A percentile compares a stretch with the other conserved stretches of the same genome.
Evolutionary conservation across 1,139 yeast genomes (phyloP).

Genomic region (Spencermartinsiella ligniputridi): DNA sequence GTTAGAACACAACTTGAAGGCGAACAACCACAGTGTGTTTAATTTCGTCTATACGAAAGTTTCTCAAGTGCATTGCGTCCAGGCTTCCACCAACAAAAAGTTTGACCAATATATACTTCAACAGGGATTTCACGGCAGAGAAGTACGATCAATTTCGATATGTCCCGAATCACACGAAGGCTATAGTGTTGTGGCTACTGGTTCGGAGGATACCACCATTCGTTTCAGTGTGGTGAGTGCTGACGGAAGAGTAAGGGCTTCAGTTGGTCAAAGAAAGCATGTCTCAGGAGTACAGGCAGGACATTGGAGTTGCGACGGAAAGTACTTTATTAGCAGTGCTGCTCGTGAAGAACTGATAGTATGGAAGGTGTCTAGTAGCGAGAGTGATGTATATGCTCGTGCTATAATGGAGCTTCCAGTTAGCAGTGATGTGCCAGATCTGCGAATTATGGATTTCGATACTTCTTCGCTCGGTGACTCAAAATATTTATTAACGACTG

Average conservation of each 20-base stretch:
- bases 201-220: conserved; percentile 84
- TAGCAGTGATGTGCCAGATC: conserved; percentile 60
- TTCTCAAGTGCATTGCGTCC: conserved; percentile 16
- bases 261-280: conserved; percentile 60
- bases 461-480: not conserved
- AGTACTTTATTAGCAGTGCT: conserved; percentile 62
- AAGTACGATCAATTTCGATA: conserved; percentile 41
- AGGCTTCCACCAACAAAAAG: conserved; percentile 15
- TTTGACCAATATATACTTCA: conserved; percentile 34
- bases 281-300: conserved; percentile 82
- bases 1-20: conserved; percentile 17
- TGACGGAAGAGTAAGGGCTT: conserved; percentile 24
- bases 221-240: conserved; percentile 54
- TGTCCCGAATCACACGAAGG: conserved; percentile 23
- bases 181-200: conserved; percentile 49
- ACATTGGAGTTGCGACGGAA: conserved; percentile 49
- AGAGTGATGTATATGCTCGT: conserved; percentile 19
- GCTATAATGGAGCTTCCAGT: conserved; percentile 33
- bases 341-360: conserved; percentile 86
- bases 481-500: conserved; percentile 50
- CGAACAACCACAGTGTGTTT: conserved; percentile 23
- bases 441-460: conserved; percentile 82
- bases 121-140: conserved; percentile 86
- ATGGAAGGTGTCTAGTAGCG: conserved; percentile 52
- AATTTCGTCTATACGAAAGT: conserved; percentile 56